phyloP scores from a whole-genome alignment of 2,329 filamentous ascomycete species.

The Exophiala sp. region DNA sequence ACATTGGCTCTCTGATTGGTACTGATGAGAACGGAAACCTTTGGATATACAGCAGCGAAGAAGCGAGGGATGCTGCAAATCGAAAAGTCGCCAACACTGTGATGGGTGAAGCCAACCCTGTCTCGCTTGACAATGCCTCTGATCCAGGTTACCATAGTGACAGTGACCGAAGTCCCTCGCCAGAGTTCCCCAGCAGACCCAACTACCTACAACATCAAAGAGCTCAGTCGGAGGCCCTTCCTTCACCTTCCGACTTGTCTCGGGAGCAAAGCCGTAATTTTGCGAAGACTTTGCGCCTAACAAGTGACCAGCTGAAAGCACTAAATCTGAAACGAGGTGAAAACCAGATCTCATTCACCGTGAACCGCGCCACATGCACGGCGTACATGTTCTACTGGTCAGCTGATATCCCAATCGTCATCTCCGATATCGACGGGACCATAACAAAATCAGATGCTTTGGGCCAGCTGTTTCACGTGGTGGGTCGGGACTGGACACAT shows the following conservation, averaged over 20 bases:
- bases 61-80: conserved; percentile 85
- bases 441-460: conserved; percentile 97
- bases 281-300: conserved; percentile 91
- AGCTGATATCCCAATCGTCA: conserved; percentile 87
- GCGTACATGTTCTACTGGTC: conserved; percentile 94
- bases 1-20: conserved; percentile 91
- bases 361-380: conserved; percentile 87
- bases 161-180: conserved; percentile 58
- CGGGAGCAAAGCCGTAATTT: conserved; percentile 80
- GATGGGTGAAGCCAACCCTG: conserved; percentile 48
- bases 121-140: conserved; percentile 74
- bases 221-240: conserved; percentile 63
- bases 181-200: conserved; percentile 58
- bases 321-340: conserved; percentile 78
- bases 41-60: conserved; percentile 99
- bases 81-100: conserved; percentile 55
- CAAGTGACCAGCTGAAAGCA: conserved; percentile 89
- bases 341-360: conserved; percentile 93
- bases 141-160: conserved; percentile 97
- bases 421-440: conserved; percentile 97
- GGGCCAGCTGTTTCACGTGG: conserved; percentile 92
- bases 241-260: conserved; percentile 46
- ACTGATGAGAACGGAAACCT: conserved; percentile 94
- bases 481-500: conserved; percentile 97
- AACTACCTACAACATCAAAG: conserved; percentile 44